Base-by-base conservation (phyloP, 257 asterid genomes). In the Lavandula angustifolia region DNA sequence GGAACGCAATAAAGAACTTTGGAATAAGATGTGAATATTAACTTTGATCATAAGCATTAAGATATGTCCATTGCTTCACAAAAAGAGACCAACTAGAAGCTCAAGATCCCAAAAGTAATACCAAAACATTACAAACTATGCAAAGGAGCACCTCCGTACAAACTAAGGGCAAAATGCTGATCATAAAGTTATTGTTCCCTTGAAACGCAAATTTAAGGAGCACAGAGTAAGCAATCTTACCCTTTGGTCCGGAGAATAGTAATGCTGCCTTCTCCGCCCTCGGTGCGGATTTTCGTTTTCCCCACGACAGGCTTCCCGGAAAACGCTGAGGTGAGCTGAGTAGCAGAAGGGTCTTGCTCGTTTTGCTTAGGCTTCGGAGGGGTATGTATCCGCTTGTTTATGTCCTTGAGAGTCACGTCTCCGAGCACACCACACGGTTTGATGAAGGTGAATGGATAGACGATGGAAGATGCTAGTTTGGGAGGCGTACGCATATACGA, bases 251-350 rank as follows among this genome's bases (percentile, higher is more conserved):
- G 78, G 79, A 83, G 80, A 17, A 88, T 62, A 2, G 92, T 92
- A 59, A 92, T 92, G 91, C 96, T 83, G 63, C 98, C 98, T 75
- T 80, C 84, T 49, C 98, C 95, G 38, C 95, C 95, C 79, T 89
- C 92, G 0, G 95, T 92, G 12, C 81, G 92, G 18, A 92, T 89
- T 70, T 87, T 92, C 22, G 96, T 92, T 79, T 86, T 92, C n/a
- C 95, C 96, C 2, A 92, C 89, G 0, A 92, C 96, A 1, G 96
- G 98, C 63, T 88, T 92, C 70, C 98, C 98, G 2, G 97, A 89
- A 74, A 92, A 85, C 16, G 96, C 96, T 32, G 99, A 89, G 13
- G 80, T 87, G 32, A 88, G 95, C 57, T 60, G 85, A 41, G 83
- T 34, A 72, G 50, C 80, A 1, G 76, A 59, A 14, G 78, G 76